Evolutionary conservation across 495 filamentous ascomycete species (phyloP).

Genomic region (Pyronema domesticum): DNA sequence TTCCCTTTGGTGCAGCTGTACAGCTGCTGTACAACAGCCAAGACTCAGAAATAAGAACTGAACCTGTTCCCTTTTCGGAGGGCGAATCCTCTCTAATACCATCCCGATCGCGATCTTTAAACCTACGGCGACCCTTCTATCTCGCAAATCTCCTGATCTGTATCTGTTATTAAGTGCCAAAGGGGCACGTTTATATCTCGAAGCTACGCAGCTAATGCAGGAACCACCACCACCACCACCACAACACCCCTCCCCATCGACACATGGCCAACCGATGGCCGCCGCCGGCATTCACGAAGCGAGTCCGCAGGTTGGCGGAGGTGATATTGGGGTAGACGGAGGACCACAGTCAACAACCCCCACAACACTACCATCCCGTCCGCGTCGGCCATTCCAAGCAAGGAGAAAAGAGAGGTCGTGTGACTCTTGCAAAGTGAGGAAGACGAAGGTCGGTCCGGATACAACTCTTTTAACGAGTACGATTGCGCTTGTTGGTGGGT

Average conservation of each 20-base stretch:
- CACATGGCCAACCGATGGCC: too few relatives aligned
- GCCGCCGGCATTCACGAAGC: too few relatives aligned
- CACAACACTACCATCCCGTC: neutral
- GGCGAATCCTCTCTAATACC: too few relatives aligned
- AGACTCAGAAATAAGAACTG: too few relatives aligned
- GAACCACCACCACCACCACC: neutral
- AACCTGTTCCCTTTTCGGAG: too few relatives aligned
- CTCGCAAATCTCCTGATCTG: neutral
- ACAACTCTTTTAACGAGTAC: neutral
- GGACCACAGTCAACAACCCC: neutral
- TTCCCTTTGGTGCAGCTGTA: too few relatives aligned
- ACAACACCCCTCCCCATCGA: too few relatives aligned
- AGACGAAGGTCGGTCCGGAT: constrained; percentile 1
- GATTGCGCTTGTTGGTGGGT: neutral
- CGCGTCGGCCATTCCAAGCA: neutral
- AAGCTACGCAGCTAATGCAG: neutral
- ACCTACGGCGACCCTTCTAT: neutral
- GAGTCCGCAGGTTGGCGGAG: too few relatives aligned
- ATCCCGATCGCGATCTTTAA: neutral
- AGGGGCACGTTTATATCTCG: neutral
- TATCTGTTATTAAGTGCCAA: neutral
- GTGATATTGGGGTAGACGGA: neutral
- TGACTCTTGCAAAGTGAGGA: constrained; percentile 3
- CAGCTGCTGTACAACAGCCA: too few relatives aligned
- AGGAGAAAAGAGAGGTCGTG: constrained; percentile 3